These are phyloP conservation scores for Aspergillus biplanus DNA, from an alignment of 495 filamentous ascomycete species.

Conservation along the genomic window DNA sequence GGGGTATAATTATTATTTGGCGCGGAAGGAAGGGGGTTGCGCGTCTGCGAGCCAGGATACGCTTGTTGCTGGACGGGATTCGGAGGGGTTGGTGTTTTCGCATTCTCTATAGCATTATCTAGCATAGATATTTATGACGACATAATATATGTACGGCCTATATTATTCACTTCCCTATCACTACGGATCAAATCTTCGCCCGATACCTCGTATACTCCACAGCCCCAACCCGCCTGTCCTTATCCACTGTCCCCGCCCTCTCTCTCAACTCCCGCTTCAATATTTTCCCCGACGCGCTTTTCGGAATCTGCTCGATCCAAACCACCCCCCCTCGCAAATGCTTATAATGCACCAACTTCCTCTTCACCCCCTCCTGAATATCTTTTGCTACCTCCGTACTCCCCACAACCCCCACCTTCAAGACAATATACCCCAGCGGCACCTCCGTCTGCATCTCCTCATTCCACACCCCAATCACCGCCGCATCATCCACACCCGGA, in stretches of 20 bases:
- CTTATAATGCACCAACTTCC: slow-evolving; percentile 64
- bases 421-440: slow-evolving; percentile 72
- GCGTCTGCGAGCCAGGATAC: too few relatives aligned
- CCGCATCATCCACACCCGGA: slow-evolving; percentile 29
- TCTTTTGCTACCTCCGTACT: slow-evolving; percentile 52
- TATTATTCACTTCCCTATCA: too few relatives aligned
- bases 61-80: too few relatives aligned
- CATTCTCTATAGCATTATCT: too few relatives aligned
- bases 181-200: background rate
- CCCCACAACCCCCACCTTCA: slow-evolving; percentile 34
- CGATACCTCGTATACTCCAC: slow-evolving; percentile 10
- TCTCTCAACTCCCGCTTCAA: slow-evolving; percentile 60
- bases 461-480: slow-evolving; percentile 53
- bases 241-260: slow-evolving; percentile 7
- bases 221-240: slow-evolving; percentile 14
- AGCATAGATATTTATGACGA: background rate
- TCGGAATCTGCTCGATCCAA: slow-evolving; percentile 66
- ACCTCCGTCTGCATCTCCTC: slow-evolving; percentile 67
- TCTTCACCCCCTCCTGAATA: slow-evolving; percentile 56
- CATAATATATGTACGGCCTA: background rate
- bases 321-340: slow-evolving; percentile 71
- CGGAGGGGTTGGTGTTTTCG: too few relatives aligned
- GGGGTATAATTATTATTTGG: too few relatives aligned
- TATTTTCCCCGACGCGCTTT: slow-evolving; percentile 78
- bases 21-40: too few relatives aligned